phyloP scores from a whole-genome alignment of 441 rosid species.

The Populus trichocarpa region DNA sequence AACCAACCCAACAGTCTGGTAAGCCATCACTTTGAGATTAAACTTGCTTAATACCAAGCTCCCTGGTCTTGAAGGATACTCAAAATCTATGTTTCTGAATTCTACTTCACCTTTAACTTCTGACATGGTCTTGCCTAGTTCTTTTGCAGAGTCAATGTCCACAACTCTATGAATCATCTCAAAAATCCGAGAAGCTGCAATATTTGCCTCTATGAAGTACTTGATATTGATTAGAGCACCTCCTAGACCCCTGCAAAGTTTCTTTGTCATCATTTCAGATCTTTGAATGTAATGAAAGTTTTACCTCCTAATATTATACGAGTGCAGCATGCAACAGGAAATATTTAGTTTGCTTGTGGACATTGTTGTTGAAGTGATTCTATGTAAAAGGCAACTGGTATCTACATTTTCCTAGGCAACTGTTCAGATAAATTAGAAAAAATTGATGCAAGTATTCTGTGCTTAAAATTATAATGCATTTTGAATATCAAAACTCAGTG shows the following conservation, averaged over 20 bases:
- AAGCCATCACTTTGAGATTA: slow-evolving; percentile 25
- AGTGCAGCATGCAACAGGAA: too few relatives aligned
- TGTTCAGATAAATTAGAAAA: too few relatives aligned
- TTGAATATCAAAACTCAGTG: background rate
- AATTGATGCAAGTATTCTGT: too few relatives aligned
- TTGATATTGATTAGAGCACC: background rate
- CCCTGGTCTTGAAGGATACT: slow-evolving; percentile 35
- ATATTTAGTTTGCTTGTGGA: too few relatives aligned
- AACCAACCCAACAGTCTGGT: slow-evolving; percentile 29
- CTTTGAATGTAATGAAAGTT: too few relatives aligned
- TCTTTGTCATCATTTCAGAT: too few relatives aligned
- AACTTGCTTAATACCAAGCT: slow-evolving; percentile 26
- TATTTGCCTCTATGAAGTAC: slow-evolving; percentile 5
- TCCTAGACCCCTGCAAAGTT: background rate
- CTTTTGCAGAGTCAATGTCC: slow-evolving; percentile 7
- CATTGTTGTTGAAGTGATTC: too few relatives aligned
- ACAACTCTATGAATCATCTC: slow-evolving; percentile 25
- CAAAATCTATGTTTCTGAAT: slow-evolving; percentile 27
- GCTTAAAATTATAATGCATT: too few relatives aligned
- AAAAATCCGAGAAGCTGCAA: slow-evolving; percentile 14
- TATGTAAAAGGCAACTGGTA: too few relatives aligned
- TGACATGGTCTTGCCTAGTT: slow-evolving; percentile 12
- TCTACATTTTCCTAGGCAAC: too few relatives aligned
- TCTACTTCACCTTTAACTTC: slow-evolving; percentile 34
- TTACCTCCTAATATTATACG: too few relatives aligned